Evolutionary conservation across 2,329 filamentous ascomycete species (phyloP), one percentile per base, ranked within the genome.

Genomic region (Cladophialophora exuberans): DNA sequence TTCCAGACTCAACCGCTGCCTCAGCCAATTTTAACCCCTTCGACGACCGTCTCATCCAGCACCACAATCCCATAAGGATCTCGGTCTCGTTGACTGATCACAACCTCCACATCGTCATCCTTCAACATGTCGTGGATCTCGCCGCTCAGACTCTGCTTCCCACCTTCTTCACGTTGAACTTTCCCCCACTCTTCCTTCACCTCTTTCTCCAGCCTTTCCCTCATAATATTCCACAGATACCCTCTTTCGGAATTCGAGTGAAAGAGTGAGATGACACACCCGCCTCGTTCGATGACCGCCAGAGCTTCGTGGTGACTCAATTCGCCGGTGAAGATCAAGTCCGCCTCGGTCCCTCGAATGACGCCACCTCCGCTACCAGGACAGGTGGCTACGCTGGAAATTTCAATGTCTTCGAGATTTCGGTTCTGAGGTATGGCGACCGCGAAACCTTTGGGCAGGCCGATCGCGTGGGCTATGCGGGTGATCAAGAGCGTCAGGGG

Each of bases 211-310:
- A 97, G 73, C 70, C 85, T 83, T 15, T 78, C 77, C 64, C 81
- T 80, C 75, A 99, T 80, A 42, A 88, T 83, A 56, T 86, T 79
- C 55, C 80, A 80, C 65, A 99, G 73, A 68, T 93, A 99, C 0
- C 84, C 86, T 30, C 94, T 79, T 76, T 99, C 94, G 0, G 89
- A 94, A 71, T 97, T 97, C 64, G 88, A 93, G 71, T 99, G 94
- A 66, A 96, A 96, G 43, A 96, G 80, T 35, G 87, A 88, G 47
- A 97, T 83, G 1, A 97, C 89, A 51, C 85, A 87, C 60, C 86
- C 86, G 1, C 92, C 92, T 55, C 86, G 83, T 76, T 97, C 92
- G 23, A 89, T 90, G 1, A 91, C 90, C 33, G 88, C 84, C 54
- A 99, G 80, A 2, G 93, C 91, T 61, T 94, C 90, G 69, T 99